These are phyloP conservation scores for Rhodomyrtus psidioides DNA, from an alignment of 441 rosid genomes.

Conservation along the genomic window DNA sequence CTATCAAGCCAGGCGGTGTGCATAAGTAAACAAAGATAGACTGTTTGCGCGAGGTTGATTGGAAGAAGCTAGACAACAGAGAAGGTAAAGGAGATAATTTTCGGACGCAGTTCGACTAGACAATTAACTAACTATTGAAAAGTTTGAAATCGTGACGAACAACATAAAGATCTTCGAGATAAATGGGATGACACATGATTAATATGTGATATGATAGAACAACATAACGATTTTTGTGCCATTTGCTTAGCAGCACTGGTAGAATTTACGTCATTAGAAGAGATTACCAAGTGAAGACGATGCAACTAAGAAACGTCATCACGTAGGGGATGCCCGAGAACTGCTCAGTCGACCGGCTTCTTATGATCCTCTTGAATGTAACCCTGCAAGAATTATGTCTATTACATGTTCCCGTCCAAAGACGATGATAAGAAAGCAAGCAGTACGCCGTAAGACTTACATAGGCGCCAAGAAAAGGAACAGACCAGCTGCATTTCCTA, in stretches of 20 bases:
- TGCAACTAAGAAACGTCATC: not conserved
- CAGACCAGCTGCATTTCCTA: not conserved
- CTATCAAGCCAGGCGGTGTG: not conserved
- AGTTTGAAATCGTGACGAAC: not conserved
- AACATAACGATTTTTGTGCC: too few relatives aligned
- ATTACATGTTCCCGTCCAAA: not conserved
- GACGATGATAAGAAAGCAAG: not conserved
- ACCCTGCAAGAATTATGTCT: not conserved
- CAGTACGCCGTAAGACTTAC: not conserved
- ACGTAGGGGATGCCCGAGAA: not conserved
- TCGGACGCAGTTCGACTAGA: not conserved
- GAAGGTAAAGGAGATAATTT: not conserved
- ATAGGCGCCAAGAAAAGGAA: not conserved
- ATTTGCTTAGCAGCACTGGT: not conserved
- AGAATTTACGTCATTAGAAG: not conserved
- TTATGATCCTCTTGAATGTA: conserved; percentile 1
- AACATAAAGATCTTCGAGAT: not conserved
- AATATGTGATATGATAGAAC: not conserved
- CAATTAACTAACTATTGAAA: not conserved
- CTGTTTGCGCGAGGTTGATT: not conserved
- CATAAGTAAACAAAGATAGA: not conserved
- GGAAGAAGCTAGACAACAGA: not conserved
- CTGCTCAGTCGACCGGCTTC: not conserved
- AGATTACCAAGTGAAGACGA: not conserved
- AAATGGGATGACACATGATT: not conserved